These are phyloP conservation scores for Apiosordaria backusii DNA, from an alignment of 495 filamentous ascomycete species.

Conservation along the genomic window DNA sequence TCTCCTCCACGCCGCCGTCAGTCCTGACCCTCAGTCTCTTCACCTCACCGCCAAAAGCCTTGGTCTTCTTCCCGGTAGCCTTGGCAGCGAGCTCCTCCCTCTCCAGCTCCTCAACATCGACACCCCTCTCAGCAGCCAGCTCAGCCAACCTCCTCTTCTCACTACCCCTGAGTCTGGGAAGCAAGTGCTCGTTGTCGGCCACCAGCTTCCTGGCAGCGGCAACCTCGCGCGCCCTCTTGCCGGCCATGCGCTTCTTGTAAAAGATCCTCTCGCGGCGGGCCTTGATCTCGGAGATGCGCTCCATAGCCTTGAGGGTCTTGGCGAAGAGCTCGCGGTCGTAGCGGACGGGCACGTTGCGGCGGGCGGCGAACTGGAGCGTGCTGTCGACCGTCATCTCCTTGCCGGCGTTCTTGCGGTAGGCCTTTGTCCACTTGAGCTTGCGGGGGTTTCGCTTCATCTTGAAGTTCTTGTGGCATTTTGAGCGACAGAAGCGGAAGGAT, in stretches of 20 bases:
- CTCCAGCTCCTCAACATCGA: constrained; percentile 55
- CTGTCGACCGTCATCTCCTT: constrained; percentile 95
- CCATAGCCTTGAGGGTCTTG: constrained; percentile 86
- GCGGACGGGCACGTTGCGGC: constrained; percentile 89
- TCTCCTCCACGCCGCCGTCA: constrained; percentile 62
- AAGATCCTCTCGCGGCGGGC: constrained; percentile 78
- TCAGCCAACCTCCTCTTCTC: constrained; percentile 51
- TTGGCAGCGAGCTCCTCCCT: constrained; percentile 30
- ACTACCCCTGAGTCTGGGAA: constrained; percentile 59
- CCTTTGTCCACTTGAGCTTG: constrained; percentile 86
- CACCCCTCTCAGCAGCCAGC: constrained; percentile 48
- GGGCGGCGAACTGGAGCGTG: constrained; percentile 84
- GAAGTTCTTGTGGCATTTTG: constrained; percentile 97
- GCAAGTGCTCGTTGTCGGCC: constrained; percentile 83
- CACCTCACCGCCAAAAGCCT: constrained; percentile 58
- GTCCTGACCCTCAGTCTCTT: constrained; percentile 60
- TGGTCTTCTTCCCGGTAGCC: constrained; percentile 38
- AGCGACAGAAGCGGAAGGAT: constrained; percentile 70
- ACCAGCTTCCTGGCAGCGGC: constrained; percentile 82
- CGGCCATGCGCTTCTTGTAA: constrained; percentile 87
- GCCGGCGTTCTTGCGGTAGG: constrained; percentile 70
- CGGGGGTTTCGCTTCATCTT: constrained; percentile 90
- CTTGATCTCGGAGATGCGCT: constrained; percentile 84
- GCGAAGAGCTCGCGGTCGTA: constrained; percentile 90
- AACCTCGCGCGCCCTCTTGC: constrained; percentile 76